Evolutionary conservation across 2,329 filamentous ascomycete genomes (phyloP).

Genomic region (Calonectria multiphialidica): DNA sequence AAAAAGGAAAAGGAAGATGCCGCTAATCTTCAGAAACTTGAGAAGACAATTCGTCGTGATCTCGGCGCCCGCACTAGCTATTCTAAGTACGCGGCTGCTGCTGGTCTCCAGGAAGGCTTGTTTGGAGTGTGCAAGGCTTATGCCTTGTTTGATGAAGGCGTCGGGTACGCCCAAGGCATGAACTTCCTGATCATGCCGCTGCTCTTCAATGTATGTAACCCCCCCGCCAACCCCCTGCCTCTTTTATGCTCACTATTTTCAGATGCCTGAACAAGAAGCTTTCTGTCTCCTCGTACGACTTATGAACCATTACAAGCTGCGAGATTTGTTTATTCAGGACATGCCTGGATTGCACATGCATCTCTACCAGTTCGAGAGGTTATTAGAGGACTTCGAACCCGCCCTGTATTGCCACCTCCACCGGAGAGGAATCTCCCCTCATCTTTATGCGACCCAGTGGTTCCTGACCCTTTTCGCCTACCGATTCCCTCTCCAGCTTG

Average conservation of each 20-base stretch:
- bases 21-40: conserved; percentile 80
- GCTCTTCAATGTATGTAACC: conserved; percentile 82
- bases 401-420: conserved; percentile 95
- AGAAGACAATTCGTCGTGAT: conserved; percentile 92
- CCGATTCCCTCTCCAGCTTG: conserved; percentile 94
- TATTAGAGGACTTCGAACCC: conserved; percentile 94
- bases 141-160: conserved; percentile 91
- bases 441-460: conserved; percentile 98
- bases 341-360: conserved; percentile 97
- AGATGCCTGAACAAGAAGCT: conserved; percentile 97
- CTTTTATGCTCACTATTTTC: conserved; percentile 22
- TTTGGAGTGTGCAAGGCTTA: conserved; percentile 99
- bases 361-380: conserved; percentile 93
- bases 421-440: conserved; percentile 86
- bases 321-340: conserved; percentile 93
- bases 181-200: conserved; percentile 98
- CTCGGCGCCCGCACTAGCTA: conserved; percentile 94
- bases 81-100: conserved; percentile 93
- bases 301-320: conserved; percentile 96
- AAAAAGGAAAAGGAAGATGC: conserved; percentile 85
- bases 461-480: conserved; percentile 99
- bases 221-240: too few relatives aligned
- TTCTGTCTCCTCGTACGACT: conserved; percentile 93
- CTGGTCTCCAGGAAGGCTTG: conserved; percentile 91
- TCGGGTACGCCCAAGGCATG: conserved; percentile 98